A percentile compares a stretch with the other conserved stretches of the same genome.
These are phyloP conservation scores for Tranzscheliella williamsii DNA, from an alignment of 1,284 basidiomycete genomes.

Conservation along the genomic window DNA sequence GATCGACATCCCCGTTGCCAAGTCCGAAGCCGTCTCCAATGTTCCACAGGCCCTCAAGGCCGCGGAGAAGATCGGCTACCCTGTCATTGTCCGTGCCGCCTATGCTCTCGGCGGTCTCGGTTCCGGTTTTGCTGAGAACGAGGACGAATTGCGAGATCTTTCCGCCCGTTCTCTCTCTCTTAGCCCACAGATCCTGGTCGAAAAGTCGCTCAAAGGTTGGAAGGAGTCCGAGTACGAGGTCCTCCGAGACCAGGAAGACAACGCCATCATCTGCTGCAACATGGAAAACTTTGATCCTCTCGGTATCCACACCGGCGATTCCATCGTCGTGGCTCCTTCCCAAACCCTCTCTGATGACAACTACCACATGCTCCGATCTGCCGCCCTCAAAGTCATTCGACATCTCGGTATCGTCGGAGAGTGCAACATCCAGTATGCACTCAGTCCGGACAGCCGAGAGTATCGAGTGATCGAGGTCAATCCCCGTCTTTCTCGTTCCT, in stretches of 20 bases:
- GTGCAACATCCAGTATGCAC: conserved; percentile 98
- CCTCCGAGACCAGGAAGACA: conserved; percentile 90
- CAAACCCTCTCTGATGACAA: conserved; percentile 93
- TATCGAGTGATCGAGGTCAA: conserved; percentile 84
- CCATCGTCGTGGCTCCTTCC: conserved; percentile 98
- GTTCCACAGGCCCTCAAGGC: conserved; percentile 90
- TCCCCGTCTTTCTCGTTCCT: conserved; percentile 55
- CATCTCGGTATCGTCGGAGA: conserved; percentile 98
- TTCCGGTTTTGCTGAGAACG: conserved; percentile 94
- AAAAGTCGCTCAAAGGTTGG: conserved; percentile 99
- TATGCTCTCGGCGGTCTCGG: conserved; percentile 98
- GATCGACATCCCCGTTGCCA: conserved; percentile 95
- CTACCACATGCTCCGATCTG: conserved; percentile 98
- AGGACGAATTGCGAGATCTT: conserved; percentile 92
- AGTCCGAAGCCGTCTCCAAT: conserved; percentile 95
- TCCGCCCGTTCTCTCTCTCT: conserved; percentile 87
- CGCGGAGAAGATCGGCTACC: conserved; percentile 90
- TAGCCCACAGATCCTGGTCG: conserved; percentile 93
- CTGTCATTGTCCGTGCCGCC: conserved; percentile 95
- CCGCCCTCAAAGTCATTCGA: conserved; percentile 94
- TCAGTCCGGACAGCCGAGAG: conserved; percentile 88
- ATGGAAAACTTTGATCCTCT: conserved; percentile 99
- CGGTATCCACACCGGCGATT: conserved; percentile 99
- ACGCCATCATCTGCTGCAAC: conserved; percentile 87
- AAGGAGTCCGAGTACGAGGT: conserved; percentile 99